Conservation (phyloP, 1,139 yeast species). For the Magnusiomyces magnusii region DNA sequence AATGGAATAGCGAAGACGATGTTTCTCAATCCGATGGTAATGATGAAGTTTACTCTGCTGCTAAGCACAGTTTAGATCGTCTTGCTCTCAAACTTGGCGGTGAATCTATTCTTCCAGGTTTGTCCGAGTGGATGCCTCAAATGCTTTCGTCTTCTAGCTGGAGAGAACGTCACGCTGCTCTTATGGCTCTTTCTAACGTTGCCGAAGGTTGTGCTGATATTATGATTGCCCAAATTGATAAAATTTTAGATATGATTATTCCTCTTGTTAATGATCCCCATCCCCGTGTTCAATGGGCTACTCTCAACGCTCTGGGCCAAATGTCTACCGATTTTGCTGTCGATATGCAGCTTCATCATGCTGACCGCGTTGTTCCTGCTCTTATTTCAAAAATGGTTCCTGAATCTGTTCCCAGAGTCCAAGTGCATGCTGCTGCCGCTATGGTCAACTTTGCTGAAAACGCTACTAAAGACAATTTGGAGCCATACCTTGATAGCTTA, state of each 20-base stretch:
- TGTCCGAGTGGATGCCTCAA: constrained; percentile 78
- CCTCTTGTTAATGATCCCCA: constrained; percentile 79
- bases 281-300: constrained; percentile 93
- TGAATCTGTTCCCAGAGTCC: constrained; percentile 78
- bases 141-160: constrained; percentile 71
- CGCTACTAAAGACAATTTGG: constrained; percentile 77
- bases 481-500: constrained; percentile 81
- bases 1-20: constrained; percentile 81
- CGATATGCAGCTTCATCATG: constrained; percentile 72
- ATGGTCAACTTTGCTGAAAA: constrained; percentile 91
- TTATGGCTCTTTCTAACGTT: constrained; percentile 94
- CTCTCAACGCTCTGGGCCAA: constrained; percentile 95
- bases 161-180: constrained; percentile 97
- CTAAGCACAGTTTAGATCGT: constrained; percentile 89
- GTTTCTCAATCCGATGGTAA: constrained; percentile 74
- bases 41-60: constrained; percentile 83
- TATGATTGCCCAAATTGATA: constrained; percentile 71
- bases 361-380: constrained; percentile 76
- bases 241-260: constrained; percentile 70
- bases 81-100: constrained; percentile 80
- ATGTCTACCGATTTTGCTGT: constrained; percentile 97
- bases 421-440: constrained; percentile 98
- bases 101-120: constrained; percentile 73
- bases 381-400: constrained; percentile 70
- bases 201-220: constrained; percentile 97